Evolutionary conservation across 352 stramenopile genomes (phyloP).

Genomic region (Discostella stelligera): DNA sequence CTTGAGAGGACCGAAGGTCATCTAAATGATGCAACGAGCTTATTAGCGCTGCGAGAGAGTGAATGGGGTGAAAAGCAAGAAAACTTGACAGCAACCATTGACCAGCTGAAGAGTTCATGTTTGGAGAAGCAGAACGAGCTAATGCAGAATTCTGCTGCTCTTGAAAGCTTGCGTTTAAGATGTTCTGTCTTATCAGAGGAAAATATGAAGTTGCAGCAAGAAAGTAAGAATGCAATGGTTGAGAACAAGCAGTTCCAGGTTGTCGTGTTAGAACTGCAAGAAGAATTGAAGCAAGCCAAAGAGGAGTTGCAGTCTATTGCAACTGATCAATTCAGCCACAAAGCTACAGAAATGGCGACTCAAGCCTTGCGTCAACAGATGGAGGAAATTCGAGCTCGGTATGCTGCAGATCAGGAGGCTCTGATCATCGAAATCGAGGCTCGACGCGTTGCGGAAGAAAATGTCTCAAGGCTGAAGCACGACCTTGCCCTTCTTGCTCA

Average conservation of each 20-base stretch:
- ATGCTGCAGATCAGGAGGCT: conserved; percentile 39
- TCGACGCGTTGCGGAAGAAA: conserved; percentile 50
- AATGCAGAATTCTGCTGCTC: not conserved
- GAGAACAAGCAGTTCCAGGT: conserved; percentile 40
- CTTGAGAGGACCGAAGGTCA: conserved; percentile 31
- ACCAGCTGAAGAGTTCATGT: conserved; percentile 15
- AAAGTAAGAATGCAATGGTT: conserved; percentile 26
- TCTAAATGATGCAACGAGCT: conserved; percentile 26
- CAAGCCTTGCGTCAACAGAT: conserved; percentile 68
- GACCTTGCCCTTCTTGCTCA: conserved; percentile 65
- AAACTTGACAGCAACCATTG: conserved; percentile 20
- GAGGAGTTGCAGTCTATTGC: conserved; percentile 65
- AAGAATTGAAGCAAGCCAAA: conserved; percentile 69
- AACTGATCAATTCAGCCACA: conserved; percentile 71
- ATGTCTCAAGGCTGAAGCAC: conserved; percentile 58
- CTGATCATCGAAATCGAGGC: conserved; percentile 46
- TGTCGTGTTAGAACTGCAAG: conserved; percentile 61
- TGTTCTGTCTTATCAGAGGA: conserved; percentile 36
- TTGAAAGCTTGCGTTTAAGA: conserved; percentile 34
- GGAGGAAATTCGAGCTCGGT: conserved; percentile 58
- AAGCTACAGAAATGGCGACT: conserved; percentile 67
- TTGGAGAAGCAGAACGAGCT: conserved; percentile 10
- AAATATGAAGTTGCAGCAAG: conserved; percentile 15
- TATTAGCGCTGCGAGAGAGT: conserved; percentile 23
- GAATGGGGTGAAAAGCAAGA: conserved; percentile 37